Evolutionary conservation across 1,139 yeast species (phyloP).

Genomic region (Magnusiomyces fungicola): DNA sequence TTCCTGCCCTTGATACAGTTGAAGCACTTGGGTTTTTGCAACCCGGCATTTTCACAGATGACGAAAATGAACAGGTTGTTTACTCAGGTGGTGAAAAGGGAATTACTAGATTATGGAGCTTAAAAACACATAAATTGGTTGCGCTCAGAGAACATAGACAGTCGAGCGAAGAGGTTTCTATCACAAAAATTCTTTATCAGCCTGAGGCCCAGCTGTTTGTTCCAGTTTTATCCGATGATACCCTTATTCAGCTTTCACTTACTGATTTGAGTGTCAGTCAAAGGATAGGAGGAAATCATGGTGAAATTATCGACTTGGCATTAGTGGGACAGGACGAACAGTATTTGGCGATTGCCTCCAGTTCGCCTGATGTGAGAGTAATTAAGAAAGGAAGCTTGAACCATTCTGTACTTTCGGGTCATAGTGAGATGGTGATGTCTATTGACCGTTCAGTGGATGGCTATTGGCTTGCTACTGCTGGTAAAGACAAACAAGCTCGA

Average conservation of each 20-base stretch:
- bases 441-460: conserved; percentile 77
- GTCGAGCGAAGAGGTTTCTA: conserved; percentile 20
- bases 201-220: conserved; percentile 7
- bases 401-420: conserved; percentile 52
- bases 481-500: conserved; percentile 83
- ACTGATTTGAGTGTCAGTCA: conserved; percentile 39
- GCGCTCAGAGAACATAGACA: conserved; percentile 8
- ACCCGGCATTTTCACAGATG: conserved; percentile 25
- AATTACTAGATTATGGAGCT: conserved; percentile 54
- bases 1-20: conserved; percentile 71
- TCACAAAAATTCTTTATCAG: conserved; percentile 19
- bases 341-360: conserved; percentile 75
- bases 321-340: conserved; percentile 52
- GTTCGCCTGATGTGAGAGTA: conserved; percentile 83
- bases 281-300: conserved; percentile 86
- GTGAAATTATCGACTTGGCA: conserved; percentile 79
- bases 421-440: conserved; percentile 74
- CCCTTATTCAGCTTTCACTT: conserved; percentile 48
- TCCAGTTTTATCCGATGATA: conserved; percentile 71
- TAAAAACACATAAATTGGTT: conserved; percentile 11
- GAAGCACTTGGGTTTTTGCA: conserved; percentile 68
- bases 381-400: conserved; percentile 40
- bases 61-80: conserved; percentile 33
- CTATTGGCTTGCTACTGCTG: conserved; percentile 81
- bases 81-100: conserved; percentile 84